phyloP scores from a whole-genome alignment of 2,329 filamentous ascomycete genomes.

The Paramyrothecium roridum region DNA sequence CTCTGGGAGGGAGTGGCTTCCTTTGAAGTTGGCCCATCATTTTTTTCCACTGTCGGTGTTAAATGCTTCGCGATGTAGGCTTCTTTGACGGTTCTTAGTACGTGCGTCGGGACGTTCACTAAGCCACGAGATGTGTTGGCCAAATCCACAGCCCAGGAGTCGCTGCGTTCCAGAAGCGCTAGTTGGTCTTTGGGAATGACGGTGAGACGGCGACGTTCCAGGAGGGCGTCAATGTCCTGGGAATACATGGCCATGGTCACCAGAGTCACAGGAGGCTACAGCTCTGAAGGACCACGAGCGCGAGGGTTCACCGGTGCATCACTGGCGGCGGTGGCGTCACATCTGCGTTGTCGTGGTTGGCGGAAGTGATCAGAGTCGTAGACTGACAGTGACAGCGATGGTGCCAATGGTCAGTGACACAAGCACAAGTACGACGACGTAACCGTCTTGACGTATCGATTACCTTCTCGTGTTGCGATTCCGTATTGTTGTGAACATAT shows the following conservation, averaged over 20 bases:
- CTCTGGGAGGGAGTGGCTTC: too few species aligned
- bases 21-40: too few species aligned
- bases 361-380: background rate
- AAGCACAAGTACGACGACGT: too few species aligned
- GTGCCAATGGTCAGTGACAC: background rate
- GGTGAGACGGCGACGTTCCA: slow-evolving; percentile 21
- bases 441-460: too few species aligned
- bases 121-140: slow-evolving; percentile 17
- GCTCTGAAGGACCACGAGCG: background rate
- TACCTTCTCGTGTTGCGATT: too few species aligned
- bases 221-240: slow-evolving; percentile 16
- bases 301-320: background rate
- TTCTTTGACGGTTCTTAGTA: slow-evolving; percentile 27
- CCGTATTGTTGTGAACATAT: background rate
- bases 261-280: too few species aligned
- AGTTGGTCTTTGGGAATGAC: slow-evolving; percentile 36
- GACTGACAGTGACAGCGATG: background rate
- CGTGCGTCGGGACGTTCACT: slow-evolving; percentile 30
- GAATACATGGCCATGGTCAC: slow-evolving; percentile 20
- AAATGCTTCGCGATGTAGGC: slow-evolving; percentile 10
- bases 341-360: background rate
- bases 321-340: background rate
- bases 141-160: slow-evolving; percentile 32
- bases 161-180: slow-evolving; percentile 26
- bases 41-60: too few species aligned